Evolutionary conservation across 1,284 basidiomycete species (phyloP), one percentile per base, ranked within the genome.

Genomic region (Cryptococcus jaspeensis): DNA sequence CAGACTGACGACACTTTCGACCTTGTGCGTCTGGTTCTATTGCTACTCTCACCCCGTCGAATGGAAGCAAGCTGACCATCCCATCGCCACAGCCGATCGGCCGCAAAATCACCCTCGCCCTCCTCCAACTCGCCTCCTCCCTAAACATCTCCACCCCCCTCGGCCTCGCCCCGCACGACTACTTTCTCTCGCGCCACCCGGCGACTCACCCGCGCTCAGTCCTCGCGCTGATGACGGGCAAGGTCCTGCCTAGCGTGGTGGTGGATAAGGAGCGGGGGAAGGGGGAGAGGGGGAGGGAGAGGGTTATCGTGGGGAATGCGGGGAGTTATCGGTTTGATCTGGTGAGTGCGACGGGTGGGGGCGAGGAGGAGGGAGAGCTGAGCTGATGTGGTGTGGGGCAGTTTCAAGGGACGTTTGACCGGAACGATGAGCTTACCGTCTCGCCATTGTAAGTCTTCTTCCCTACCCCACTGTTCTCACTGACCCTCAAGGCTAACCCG

Each of bases 321-420:
- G 90, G 87, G 16, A 85, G 81, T n/a, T 81, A 87, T 66, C 84
- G 90, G 47, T 91, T 87, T 76, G 85, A 90, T 65, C 72, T 92
- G 15, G 74, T 75, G 47, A 58, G 67, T 64, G 38, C 2, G 52
- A 39, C 37, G 20, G n/a, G 15, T 47, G 11, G 28, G 36, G 8
- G 23, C 55, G 20, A 51, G 43, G 37, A 7, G 16, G 5, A 15
- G 23, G 25, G 36, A 45, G 41, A 36, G 28, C n/a, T n/a, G n/a
- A 23, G 28, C 20, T 52, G 32, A 53, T 43, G 8, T 40, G 20
- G 12, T 6, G 13, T 41, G 39, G 55, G 20, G 20, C 58, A 77
- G 73, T 75, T 77, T 60, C 65, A 71, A 58, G 89, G 89, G 1
- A 62, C 83, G 2, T 91, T 91, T 76, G 87, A 86, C 44, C 84